Percentiles rank a stretch among this genome's conserved stretches.
Conservation (phyloP, 352 stramenopile species). For the Pythium myriotylum region DNA sequence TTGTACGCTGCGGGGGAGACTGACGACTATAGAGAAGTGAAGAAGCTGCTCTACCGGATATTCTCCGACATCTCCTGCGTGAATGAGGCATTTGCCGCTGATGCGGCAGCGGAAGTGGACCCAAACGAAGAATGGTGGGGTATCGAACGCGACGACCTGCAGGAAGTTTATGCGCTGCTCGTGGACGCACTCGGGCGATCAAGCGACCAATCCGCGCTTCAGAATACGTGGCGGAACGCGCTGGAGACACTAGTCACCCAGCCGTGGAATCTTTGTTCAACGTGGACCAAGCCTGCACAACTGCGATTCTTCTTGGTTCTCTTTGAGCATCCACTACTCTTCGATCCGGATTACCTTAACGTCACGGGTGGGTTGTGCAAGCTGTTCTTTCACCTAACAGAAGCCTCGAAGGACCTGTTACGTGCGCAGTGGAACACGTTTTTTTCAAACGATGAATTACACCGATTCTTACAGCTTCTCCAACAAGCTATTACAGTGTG, state of each 20-base stretch:
- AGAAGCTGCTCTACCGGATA: slow-evolving; percentile 66
- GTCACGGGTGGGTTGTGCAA: slow-evolving; percentile 70
- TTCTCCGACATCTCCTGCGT: slow-evolving; percentile 68
- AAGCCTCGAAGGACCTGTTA: slow-evolving; percentile 53
- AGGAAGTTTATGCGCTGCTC: slow-evolving; percentile 50
- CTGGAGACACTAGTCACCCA: slow-evolving; percentile 68
- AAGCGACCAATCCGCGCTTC: slow-evolving; percentile 47
- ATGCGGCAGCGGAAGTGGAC: slow-evolving; percentile 3
- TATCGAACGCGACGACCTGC: slow-evolving; percentile 46
- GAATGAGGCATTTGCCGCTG: slow-evolving; percentile 45
- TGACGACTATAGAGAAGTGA: slow-evolving; percentile 54
- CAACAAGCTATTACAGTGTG: slow-evolving; percentile 80
- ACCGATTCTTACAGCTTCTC: slow-evolving; percentile 68
- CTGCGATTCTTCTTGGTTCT: slow-evolving; percentile 74
- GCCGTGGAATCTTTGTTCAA: slow-evolving; percentile 78
- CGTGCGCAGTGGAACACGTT: slow-evolving; percentile 54
- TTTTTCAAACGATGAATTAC: slow-evolving; percentile 60
- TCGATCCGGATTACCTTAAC: slow-evolving; percentile 77
- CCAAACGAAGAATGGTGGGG: slow-evolving; percentile 48
- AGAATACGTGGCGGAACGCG: slow-evolving; percentile 77
- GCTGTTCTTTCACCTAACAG: slow-evolving; percentile 64
- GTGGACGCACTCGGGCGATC: slow-evolving; percentile 35
- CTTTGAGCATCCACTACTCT: slow-evolving; percentile 74
- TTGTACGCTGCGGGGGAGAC: slow-evolving; percentile 42
- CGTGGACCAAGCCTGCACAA: slow-evolving; percentile 44